These are phyloP conservation scores for Malassezia arunalokei DNA, from an alignment of 1,284 basidiomycete species.

Conservation along the genomic window DNA sequence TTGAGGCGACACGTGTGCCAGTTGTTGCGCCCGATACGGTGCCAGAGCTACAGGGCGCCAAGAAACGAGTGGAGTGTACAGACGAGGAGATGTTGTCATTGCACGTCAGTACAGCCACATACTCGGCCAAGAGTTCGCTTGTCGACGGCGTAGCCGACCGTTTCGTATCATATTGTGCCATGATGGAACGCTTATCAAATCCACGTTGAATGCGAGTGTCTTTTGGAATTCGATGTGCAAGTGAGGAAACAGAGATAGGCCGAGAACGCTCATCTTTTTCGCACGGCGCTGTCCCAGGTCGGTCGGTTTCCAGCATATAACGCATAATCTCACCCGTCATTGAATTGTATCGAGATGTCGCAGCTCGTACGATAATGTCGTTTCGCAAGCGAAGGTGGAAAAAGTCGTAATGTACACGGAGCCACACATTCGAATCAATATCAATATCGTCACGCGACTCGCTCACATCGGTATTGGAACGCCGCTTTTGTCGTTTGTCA, in stretches of 20 bases:
- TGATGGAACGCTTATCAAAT: slow-evolving; percentile 25
- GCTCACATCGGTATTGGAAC: slow-evolving; percentile 16
- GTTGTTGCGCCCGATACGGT: slow-evolving; percentile 28
- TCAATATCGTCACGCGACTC: slow-evolving; percentile 18
- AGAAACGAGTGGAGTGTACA: slow-evolving; percentile 52
- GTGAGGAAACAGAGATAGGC: slow-evolving; percentile 34
- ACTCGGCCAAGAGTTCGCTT: slow-evolving; percentile 49
- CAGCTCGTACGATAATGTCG: slow-evolving; percentile 47
- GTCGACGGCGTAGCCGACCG: slow-evolving; percentile 15
- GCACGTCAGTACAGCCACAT: slow-evolving; percentile 60
- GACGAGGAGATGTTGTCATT: slow-evolving; percentile 66
- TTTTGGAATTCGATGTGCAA: slow-evolving; percentile 47
- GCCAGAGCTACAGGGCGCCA: slow-evolving; percentile 30
- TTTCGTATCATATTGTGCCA: slow-evolving; percentile 13
- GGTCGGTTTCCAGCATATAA: slow-evolving; percentile 22
- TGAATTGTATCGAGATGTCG: slow-evolving; percentile 34
- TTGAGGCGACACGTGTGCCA: slow-evolving; percentile 18
- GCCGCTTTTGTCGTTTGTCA: slow-evolving; percentile 1
- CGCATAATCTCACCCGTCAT: slow-evolving; percentile 35
- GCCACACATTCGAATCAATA: slow-evolving; percentile 52
- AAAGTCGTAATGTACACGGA: slow-evolving; percentile 74
- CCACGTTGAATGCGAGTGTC: slow-evolving; percentile 51
- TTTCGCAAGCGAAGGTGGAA: slow-evolving; percentile 82
- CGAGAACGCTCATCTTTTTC: slow-evolving; percentile 49
- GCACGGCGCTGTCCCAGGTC: slow-evolving; percentile 49